A percentile compares a stretch with the other conserved stretches of the same genome.
Conservation (phyloP, 2,329 filamentous ascomycete genomes). For the Talaromyces sp. region DNA sequence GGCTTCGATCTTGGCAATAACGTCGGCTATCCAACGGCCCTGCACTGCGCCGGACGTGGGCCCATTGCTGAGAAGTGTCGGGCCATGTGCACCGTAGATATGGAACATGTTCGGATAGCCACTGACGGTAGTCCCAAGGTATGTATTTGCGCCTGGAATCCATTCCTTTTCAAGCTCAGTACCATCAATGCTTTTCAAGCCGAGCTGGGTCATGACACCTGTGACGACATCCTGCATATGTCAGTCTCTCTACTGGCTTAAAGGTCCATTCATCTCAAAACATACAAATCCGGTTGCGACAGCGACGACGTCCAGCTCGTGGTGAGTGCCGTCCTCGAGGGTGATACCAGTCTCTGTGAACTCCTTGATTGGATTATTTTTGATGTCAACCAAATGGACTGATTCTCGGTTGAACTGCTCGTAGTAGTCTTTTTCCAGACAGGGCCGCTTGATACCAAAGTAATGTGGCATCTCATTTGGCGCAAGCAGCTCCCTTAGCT, state of each 20-base stretch:
- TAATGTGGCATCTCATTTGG: constrained; percentile 56
- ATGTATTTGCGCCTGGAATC: constrained; percentile 40
- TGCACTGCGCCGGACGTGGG: constrained; percentile 59
- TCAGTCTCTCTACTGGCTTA: background rate
- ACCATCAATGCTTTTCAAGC: constrained; percentile 39
- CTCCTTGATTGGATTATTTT: constrained; percentile 45
- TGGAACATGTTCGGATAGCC: constrained; percentile 56
- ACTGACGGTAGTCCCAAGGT: constrained; percentile 47
- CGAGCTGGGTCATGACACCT: constrained; percentile 45
- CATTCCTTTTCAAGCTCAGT: constrained; percentile 41
- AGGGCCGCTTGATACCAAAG: constrained; percentile 58
- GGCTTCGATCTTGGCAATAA: constrained; percentile 53
- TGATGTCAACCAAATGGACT: constrained; percentile 52
- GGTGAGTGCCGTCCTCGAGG: constrained; percentile 39
- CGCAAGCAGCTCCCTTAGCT: constrained; percentile 55
- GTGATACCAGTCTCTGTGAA: constrained; percentile 46
- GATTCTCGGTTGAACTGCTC: constrained; percentile 52
- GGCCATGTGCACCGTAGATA: constrained; percentile 60
- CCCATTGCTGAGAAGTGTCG: constrained; percentile 60
- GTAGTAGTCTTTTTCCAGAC: constrained; percentile 54
- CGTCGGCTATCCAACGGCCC: constrained; percentile 58
- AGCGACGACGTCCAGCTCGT: constrained; percentile 46
- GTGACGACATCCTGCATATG: constrained; percentile 39
- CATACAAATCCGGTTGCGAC: constrained; percentile 48
- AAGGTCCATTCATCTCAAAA: background rate